Percentiles rank a stretch among this genome's conserved stretches.
These are phyloP conservation scores for Rhizopogon parksii DNA, from an alignment of 1,284 basidiomycete genomes.

Conservation along the genomic window DNA sequence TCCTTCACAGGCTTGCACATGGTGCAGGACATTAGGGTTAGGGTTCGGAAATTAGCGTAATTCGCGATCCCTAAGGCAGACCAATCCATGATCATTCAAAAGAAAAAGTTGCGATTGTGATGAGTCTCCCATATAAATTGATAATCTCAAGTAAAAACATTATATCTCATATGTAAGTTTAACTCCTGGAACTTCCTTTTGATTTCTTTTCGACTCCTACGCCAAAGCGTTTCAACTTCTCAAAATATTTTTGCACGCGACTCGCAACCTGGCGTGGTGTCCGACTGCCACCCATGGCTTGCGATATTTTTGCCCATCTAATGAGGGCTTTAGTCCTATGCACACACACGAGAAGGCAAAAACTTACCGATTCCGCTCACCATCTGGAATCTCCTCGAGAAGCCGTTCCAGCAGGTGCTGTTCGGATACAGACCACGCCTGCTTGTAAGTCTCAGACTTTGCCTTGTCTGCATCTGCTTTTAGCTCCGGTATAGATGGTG, in stretches of 20 bases:
- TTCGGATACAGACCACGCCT: slow-evolving; percentile 66
- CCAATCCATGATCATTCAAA: too few relatives aligned
- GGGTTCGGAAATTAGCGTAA: slow-evolving; percentile 1
- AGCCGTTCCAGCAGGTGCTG: slow-evolving; percentile 68
- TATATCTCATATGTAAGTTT: background rate
- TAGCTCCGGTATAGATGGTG: slow-evolving; percentile 8
- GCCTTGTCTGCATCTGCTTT: slow-evolving; percentile 33
- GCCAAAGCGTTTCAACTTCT: slow-evolving; percentile 72
- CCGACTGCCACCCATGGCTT: slow-evolving; percentile 66
- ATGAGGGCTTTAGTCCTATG: slow-evolving; percentile 4
- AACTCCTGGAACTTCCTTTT: slow-evolving; percentile 18
- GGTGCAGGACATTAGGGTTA: slow-evolving; percentile 19
- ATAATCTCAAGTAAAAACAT: background rate
- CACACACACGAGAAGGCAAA: slow-evolving; percentile 3
- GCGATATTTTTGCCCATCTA: slow-evolving; percentile 75
- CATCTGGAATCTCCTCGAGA: slow-evolving; percentile 66
- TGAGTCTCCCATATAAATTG: too few relatives aligned
- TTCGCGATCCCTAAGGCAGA: too few relatives aligned
- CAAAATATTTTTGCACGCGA: slow-evolving; percentile 78
- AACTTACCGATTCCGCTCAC: slow-evolving; percentile 64
- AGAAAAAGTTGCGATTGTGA: too few relatives aligned
- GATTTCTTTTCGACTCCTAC: slow-evolving; percentile 36
- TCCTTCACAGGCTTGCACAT: slow-evolving; percentile 4
- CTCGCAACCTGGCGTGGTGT: slow-evolving; percentile 79
- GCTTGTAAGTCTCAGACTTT: slow-evolving; percentile 67